Percentiles rank a stretch among this genome's conserved stretches.
Conservation (phyloP, 192 early-diverging fungal species). For the Spinellus fusiger region DNA sequence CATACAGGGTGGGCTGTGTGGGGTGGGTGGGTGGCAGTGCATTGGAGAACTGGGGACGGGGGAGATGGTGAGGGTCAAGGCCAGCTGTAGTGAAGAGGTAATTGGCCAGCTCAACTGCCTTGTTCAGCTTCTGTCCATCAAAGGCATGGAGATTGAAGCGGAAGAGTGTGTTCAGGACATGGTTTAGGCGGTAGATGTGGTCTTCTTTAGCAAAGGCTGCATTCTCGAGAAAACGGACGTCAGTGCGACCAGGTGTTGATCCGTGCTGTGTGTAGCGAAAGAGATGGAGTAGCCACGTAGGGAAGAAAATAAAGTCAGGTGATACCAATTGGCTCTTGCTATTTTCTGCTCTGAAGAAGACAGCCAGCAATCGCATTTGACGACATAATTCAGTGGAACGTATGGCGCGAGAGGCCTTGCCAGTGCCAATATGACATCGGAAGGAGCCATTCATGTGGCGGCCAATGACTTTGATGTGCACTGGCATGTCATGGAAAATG, state of each 20-base stretch:
- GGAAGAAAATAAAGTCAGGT: conserved; percentile 18
- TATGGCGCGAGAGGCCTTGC: conserved; percentile 11
- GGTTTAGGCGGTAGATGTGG: conserved; percentile 18
- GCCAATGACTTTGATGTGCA: conserved; percentile 11
- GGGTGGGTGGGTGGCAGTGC: no score
- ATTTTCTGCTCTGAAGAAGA: conserved; percentile 14
- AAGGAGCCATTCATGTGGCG: conserved; percentile 11
- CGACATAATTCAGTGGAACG: background rate
- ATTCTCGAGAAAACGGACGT: conserved; percentile 12
- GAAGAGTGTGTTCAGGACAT: conserved; percentile 20
- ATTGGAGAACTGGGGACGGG: background rate
- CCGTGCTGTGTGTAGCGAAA: conserved; percentile 18
- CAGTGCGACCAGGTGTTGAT: conserved; percentile 7
- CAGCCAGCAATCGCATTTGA: conserved; percentile 15
- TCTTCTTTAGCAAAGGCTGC: conserved; percentile 17
- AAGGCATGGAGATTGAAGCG: conserved; percentile 11
- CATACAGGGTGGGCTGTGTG: conserved; percentile 11
- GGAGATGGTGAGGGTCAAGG: background rate
- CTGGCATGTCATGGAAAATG: background rate
- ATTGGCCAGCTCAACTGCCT: background rate
- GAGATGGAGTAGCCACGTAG: conserved; percentile 17
- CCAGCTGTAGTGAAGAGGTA: conserved; percentile 8
- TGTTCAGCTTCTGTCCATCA: background rate
- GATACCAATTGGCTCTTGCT: conserved; percentile 5
- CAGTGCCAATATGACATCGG: conserved; percentile 15